phyloP scores from a whole-genome alignment of 352 stramenopile genomes.

The Globisporangium nunn region DNA sequence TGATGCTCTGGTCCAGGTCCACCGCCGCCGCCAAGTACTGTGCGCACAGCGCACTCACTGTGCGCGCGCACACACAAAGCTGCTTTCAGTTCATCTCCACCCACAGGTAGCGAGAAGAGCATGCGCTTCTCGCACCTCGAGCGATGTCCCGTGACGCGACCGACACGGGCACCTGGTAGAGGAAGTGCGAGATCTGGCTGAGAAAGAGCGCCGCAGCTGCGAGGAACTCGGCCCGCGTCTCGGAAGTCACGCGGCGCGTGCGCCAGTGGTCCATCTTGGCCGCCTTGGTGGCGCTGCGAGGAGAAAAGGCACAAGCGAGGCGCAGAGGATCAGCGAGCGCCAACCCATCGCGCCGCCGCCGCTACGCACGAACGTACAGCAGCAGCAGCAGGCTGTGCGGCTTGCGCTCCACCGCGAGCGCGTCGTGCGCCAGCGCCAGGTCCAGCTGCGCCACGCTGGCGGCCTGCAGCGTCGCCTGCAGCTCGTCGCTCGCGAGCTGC shows the following conservation, averaged over 20 bases:
- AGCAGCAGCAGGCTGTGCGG: constrained; percentile 35
- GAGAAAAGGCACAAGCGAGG: neutral
- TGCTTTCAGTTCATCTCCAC: neutral
- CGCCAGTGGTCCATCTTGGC: constrained; percentile 45
- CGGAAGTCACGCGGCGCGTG: constrained; percentile 12
- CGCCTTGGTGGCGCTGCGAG: constrained; percentile 36
- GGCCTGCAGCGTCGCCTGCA: constrained; percentile 30
- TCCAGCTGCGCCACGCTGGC: constrained; percentile 60
- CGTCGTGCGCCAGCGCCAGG: constrained; percentile 39
- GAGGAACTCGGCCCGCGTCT: constrained; percentile 19
- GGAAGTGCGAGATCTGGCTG: constrained; percentile 42
- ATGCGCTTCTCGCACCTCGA: constrained; percentile 16
- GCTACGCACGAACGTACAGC: constrained; percentile 23
- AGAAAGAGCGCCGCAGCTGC: constrained; percentile 20
- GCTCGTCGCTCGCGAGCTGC: constrained; percentile 35
- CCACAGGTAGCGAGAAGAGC: neutral
- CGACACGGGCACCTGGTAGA: constrained; percentile 37
- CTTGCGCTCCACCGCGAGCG: constrained; percentile 42
- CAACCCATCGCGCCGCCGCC: neutral
- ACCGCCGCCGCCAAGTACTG: constrained; percentile 42
- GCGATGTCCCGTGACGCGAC: constrained; percentile 56
- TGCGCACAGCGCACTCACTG: constrained; percentile 45
- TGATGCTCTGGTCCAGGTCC: constrained; percentile 48
- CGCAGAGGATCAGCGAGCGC: neutral
- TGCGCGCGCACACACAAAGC: neutral